phyloP scores from a whole-genome alignment of 345 rosid genomes.

The Bruguiera gymnorhiza region DNA sequence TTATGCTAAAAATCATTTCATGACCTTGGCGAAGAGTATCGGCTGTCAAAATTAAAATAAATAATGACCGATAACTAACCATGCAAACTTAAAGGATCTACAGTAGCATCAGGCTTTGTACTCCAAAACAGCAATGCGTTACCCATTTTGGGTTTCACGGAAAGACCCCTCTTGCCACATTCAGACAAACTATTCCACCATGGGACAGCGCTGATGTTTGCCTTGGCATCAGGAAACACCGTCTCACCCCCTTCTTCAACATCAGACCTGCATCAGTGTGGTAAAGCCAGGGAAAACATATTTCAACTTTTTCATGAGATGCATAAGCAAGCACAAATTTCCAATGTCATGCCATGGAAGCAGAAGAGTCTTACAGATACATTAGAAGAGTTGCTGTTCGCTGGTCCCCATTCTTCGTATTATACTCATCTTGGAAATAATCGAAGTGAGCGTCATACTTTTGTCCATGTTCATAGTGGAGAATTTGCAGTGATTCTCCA shows the following conservation, averaged over 20 bases:
- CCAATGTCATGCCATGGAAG: background rate
- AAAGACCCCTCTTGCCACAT: conserved; percentile 72
- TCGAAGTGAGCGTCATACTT: conserved; percentile 85
- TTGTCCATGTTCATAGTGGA: conserved; percentile 85
- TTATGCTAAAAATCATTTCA: too few species aligned
- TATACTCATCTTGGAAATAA: conserved; percentile 89
- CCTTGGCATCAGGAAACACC: conserved; percentile 67
- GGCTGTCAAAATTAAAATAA: conserved; percentile 1
- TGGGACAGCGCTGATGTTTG: conserved; percentile 60
- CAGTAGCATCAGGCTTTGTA: conserved; percentile 84
- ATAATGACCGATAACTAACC: conserved; percentile 41
- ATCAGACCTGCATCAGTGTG: conserved; percentile 59
- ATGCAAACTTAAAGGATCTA: conserved; percentile 83
- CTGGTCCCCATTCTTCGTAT: conserved; percentile 84
- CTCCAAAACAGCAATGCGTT: conserved; percentile 91
- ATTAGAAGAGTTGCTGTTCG: conserved; percentile 88
- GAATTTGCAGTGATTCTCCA: conserved; percentile 90
- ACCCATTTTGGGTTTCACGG: conserved; percentile 81
- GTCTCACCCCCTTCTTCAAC: conserved; percentile 99
- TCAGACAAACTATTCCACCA: conserved; percentile 85
- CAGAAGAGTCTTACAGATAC: conserved; percentile 61
- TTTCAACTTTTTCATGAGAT: background rate
- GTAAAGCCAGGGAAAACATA: background rate
- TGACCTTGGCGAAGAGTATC: background rate
- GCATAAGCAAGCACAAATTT: background rate